A percentile compares a stretch with the other conserved stretches of the same genome.
phyloP scores from a whole-genome alignment of 805 yeast species.

The Grigorovia transvaalensis region DNA sequence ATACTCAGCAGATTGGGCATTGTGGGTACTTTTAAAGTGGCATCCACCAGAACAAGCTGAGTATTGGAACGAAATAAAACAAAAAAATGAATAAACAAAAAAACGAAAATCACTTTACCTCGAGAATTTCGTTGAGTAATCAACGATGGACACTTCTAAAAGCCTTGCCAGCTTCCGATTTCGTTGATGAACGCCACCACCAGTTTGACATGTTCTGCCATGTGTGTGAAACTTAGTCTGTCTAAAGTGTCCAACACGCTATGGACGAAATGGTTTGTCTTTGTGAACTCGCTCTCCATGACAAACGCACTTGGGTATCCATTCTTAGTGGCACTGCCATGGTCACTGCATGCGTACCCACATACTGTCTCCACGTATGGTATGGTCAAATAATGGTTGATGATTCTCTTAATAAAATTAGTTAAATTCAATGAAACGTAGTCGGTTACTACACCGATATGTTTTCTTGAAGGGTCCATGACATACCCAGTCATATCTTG shows the following conservation, averaged over 20 bases:
- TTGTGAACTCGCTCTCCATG: constrained; percentile 61
- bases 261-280: constrained; percentile 64
- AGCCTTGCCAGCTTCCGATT: constrained; percentile 33
- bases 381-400: constrained; percentile 53
- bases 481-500: constrained; percentile 91
- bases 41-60: neutral
- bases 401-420: constrained; percentile 49
- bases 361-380: constrained; percentile 68
- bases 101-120: neutral
- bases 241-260: constrained; percentile 73
- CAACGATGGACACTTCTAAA: neutral
- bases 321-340: constrained; percentile 69
- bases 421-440: constrained; percentile 47
- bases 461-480: constrained; percentile 40
- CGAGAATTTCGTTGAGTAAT: neutral
- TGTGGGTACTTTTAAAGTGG: neutral
- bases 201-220: constrained; percentile 70
- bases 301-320: constrained; percentile 83
- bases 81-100: neutral
- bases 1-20: neutral
- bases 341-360: constrained; percentile 93
- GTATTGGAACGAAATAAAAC: neutral
- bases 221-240: constrained; percentile 64
- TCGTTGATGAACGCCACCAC: constrained; percentile 67
- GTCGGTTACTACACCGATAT: constrained; percentile 77